Percentiles rank a stretch among this genome's conserved stretches.
These are phyloP conservation scores for Mycena sanguinolenta DNA, from an alignment of 768 basidiomycete genomes.

Conservation along the genomic window DNA sequence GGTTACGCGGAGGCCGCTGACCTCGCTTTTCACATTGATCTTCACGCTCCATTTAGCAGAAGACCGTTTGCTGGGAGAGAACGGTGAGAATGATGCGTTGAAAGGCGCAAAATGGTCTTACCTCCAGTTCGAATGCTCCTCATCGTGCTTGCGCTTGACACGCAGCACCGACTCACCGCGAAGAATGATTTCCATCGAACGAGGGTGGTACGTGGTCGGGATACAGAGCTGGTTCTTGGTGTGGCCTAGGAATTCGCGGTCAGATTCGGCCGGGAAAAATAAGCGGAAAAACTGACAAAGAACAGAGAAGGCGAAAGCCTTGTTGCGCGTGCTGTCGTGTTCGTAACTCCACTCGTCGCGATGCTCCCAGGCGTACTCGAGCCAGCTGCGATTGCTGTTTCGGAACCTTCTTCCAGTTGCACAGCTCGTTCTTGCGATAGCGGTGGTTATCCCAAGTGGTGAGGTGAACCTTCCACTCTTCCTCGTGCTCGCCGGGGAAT, in stretches of 20 bases:
- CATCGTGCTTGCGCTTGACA: conserved; percentile 1
- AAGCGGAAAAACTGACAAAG: conserved; percentile 19
- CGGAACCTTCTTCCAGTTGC: conserved; percentile 16
- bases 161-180: conserved; percentile 27
- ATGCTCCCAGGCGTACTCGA: conserved; percentile 27
- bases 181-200: conserved; percentile 23
- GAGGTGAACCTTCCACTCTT: conserved; percentile 20
- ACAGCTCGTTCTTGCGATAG: conserved; percentile 13
- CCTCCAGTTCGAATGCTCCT: conserved; percentile 13
- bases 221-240: conserved; percentile 32
- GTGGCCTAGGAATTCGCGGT: conserved; percentile 16
- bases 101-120: neutral
- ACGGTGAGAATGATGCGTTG: neutral
- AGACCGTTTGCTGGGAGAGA: conserved; percentile 25
- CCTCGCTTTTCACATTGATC: conserved; percentile 2
- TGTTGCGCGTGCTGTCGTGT: conserved; percentile 19
- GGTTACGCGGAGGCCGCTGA: conserved; percentile 22
- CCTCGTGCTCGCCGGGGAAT: conserved; percentile 12
- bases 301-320: conserved; percentile 6
- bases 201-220: conserved; percentile 22
- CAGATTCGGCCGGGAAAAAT: neutral
- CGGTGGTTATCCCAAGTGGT: conserved; percentile 24
- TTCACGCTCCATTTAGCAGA: conserved; percentile 25
- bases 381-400: conserved; percentile 2
- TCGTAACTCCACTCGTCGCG: conserved; percentile 31